Evolutionary conservation across 495 filamentous ascomycete genomes (phyloP).

Genomic region (Daldinia grandis): DNA sequence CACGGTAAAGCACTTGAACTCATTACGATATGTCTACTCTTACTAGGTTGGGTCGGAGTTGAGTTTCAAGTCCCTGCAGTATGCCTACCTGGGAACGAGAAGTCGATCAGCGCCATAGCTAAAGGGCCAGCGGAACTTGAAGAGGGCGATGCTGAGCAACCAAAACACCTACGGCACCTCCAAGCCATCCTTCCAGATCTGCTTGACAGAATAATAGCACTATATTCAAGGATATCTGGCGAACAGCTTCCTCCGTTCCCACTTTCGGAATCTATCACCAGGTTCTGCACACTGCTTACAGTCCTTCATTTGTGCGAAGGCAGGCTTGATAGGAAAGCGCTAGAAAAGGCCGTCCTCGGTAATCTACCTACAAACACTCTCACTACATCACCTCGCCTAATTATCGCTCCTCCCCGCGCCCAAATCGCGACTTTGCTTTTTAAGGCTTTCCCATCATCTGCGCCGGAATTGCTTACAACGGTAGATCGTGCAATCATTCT

Average conservation of each 20-base stretch:
- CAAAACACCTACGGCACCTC: conserved; percentile 54
- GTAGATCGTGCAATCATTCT: conserved; percentile 80
- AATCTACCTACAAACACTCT: conserved; percentile 45
- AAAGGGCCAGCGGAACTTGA: conserved; percentile 59
- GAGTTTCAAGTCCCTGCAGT: conserved; percentile 81
- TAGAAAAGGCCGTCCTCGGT: conserved; percentile 70
- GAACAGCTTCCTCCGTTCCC: conserved; percentile 83
- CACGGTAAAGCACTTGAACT: conserved; percentile 94
- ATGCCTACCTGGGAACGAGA: conserved; percentile 58
- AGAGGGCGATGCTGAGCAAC: conserved; percentile 51
- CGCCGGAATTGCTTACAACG: conserved; percentile 68
- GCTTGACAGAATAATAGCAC: conserved; percentile 79
- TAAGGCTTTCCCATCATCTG: conserved; percentile 72
- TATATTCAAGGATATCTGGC: conserved; percentile 82
- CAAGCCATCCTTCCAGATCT: conserved; percentile 61
- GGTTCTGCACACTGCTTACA: conserved; percentile 77
- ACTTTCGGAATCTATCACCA: conserved; percentile 81
- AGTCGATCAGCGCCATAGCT: conserved; percentile 50
- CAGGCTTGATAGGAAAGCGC: conserved; percentile 68
- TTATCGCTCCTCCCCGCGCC: conserved; percentile 63
- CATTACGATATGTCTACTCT: conserved; percentile 79
- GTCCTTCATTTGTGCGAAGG: conserved; percentile 75
- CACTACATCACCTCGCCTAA: conserved; percentile 55
- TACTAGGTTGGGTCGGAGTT: conserved; percentile 84
- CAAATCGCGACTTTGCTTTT: conserved; percentile 77